A percentile compares a stretch with the other conserved stretches of the same genome.
Conservation (phyloP, 176 grass and related monocot species). For the Echinochloa phyllopogon region DNA sequence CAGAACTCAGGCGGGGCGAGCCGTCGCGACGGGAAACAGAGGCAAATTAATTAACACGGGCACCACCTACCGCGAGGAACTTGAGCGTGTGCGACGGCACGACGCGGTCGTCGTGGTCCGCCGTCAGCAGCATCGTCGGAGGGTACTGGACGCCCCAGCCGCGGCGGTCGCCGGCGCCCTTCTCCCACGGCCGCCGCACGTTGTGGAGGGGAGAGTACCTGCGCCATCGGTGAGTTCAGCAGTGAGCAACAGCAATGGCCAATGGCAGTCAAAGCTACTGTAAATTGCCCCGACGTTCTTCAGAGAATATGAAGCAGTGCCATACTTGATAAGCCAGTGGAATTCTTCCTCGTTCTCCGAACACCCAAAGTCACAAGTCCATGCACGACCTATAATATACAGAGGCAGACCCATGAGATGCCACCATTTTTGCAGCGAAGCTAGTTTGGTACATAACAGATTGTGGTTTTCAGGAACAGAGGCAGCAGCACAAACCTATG, state of each 20-base stretch:
- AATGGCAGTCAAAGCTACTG: neutral
- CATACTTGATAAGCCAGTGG: conserved; percentile 83
- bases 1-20: no score
- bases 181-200: conserved; percentile 78
- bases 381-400: conserved; percentile 54
- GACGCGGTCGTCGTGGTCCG: conserved; percentile 89
- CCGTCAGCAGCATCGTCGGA: conserved; percentile 86
- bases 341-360: conserved; percentile 86
- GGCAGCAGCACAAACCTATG: conserved; percentile 52
- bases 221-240: neutral
- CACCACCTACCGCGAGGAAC: conserved; percentile 64
- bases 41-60: no score
- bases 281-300: no score
- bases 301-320: neutral
- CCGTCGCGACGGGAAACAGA: no score
- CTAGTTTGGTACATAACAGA: neutral
- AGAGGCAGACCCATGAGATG: neutral
- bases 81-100: conserved; percentile 94
- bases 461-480: neutral
- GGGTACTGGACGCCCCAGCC: conserved; percentile 56
- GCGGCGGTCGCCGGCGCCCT: conserved; percentile 1
- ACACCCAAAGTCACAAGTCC: conserved; percentile 90
- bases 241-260: neutral
- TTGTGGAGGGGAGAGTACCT: conserved; percentile 94
- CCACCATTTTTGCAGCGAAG: neutral